Base-by-base conservation (phyloP, 2,329 filamentous ascomycete species). In the Talaromyces sp. region DNA sequence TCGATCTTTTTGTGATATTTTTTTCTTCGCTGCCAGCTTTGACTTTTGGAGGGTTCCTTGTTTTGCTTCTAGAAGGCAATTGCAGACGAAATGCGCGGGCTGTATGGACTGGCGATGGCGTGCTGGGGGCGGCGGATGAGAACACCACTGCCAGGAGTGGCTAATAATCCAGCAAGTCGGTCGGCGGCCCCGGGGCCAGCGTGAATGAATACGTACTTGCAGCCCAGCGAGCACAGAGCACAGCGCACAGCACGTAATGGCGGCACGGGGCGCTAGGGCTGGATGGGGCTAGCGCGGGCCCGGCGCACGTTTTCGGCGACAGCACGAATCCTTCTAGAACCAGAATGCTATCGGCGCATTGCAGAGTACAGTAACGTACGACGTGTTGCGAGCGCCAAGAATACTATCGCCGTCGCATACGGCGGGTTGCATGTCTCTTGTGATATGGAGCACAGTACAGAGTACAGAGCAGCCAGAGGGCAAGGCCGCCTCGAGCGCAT, bases 81-180 rank as follows among this genome's bases (percentile, higher is more conserved):
- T 8, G 13, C 27, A 38, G 43, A 49, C 53, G 38, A 59, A 35
- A 56, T 21, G 17, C 32, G 14, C 19, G 32, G 59, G 43, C 32
- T 35, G 58, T 31, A 60, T 64, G 56, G 61, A 60, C 55, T 62
- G 60, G 61, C 62, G 38, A 56, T 56, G 55, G 27, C 55, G 55
- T 56, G 55, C 55, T 56, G 29, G 55, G 32, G 38, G 53, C 53
- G 43, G 24, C 24, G 43, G 43, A 46, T 46, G 43, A 46, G 43
- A 46, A 46, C n/a, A n/a, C n/a, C n/a, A n/a, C n/a, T n/a, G n/a
- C n/a, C n/a, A n/a, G n/a, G n/a, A n/a, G n/a, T n/a, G 10, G 10
- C 31, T 32, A 32, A 32, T 10, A 11, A 13, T 13, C 9, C 10
- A 10, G 10, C 10, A 9, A 13, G 17, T 9, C 38, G 19, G 10